Evolutionary conservation across 2,329 filamentous ascomycete species (phyloP).

Genomic region (Meredithiella fracta): DNA sequence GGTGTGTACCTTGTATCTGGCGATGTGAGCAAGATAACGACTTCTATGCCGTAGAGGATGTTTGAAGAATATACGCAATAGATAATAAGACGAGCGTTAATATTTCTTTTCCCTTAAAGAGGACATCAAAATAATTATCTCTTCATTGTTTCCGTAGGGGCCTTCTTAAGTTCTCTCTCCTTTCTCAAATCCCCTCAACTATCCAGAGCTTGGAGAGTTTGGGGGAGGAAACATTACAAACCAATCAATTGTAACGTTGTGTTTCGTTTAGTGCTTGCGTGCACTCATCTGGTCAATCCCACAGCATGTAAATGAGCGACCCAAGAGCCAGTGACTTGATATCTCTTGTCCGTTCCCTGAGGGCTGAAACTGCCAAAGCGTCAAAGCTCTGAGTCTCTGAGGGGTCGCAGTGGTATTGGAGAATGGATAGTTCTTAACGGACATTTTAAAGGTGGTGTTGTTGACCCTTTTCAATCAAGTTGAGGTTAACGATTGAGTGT

Average conservation of each 20-base stretch:
- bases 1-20: too few relatives aligned
- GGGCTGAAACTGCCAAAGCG: constrained; percentile 1
- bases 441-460: not conserved
- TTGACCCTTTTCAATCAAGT: not conserved
- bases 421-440: not conserved
- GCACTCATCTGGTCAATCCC: not conserved
- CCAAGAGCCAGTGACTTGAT: not conserved
- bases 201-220: not conserved
- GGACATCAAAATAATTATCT: too few relatives aligned
- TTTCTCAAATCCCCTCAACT: too few relatives aligned
- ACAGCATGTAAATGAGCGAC: not conserved
- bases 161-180: too few relatives aligned
- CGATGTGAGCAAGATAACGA: too few relatives aligned
- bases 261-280: not conserved
- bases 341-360: not conserved
- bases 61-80: too few relatives aligned
- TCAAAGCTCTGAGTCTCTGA: not conserved
- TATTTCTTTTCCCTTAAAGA: too few relatives aligned
- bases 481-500: not conserved
- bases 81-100: too few relatives aligned
- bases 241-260: not conserved
- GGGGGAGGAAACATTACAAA: not conserved
- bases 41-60: too few relatives aligned
- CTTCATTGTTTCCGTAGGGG: too few relatives aligned
- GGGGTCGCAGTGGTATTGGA: not conserved